Conservation (phyloP, 129 eudicot genomes). For the Tagetes erecta region DNA sequence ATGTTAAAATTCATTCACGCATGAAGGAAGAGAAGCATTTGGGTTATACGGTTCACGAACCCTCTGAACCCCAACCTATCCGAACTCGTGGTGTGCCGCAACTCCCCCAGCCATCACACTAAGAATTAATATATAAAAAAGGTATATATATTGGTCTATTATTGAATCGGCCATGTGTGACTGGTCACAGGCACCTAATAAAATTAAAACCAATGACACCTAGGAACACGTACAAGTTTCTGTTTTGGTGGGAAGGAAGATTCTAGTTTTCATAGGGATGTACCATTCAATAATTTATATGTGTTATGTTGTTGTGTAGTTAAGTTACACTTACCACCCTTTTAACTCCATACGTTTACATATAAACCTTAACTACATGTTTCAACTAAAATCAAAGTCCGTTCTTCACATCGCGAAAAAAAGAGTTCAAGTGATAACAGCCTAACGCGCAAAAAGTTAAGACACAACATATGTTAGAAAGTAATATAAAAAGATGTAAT, state of each 20-base stretch:
- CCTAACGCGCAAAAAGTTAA: neutral
- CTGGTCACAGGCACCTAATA: conserved; percentile 39
- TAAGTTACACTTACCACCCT: neutral
- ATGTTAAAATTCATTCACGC: too few relatives aligned
- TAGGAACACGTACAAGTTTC: conserved; percentile 13
- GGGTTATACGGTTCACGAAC: too few relatives aligned
- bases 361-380: neutral
- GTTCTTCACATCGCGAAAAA: neutral
- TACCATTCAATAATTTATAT: conserved; percentile 17
- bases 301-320: conserved; percentile 8
- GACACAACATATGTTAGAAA: neutral
- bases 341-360: neutral
- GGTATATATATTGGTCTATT: conserved; percentile 6
- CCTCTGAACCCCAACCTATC: too few relatives aligned
- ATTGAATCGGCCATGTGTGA: conserved; percentile 39
- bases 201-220: conserved; percentile 26
- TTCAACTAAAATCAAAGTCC: neutral
- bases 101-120: too few relatives aligned
- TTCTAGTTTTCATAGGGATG: conserved; percentile 16
- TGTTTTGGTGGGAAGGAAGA: conserved; percentile 27
- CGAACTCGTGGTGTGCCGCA: too few relatives aligned
- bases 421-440: neutral
- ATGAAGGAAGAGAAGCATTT: too few relatives aligned
- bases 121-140: too few relatives aligned
- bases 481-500: neutral